Evolutionary conservation across 768 basidiomycete genomes (phyloP), one percentile per base, ranked within the genome.

Genomic region (Tricholoma flavovirens): DNA sequence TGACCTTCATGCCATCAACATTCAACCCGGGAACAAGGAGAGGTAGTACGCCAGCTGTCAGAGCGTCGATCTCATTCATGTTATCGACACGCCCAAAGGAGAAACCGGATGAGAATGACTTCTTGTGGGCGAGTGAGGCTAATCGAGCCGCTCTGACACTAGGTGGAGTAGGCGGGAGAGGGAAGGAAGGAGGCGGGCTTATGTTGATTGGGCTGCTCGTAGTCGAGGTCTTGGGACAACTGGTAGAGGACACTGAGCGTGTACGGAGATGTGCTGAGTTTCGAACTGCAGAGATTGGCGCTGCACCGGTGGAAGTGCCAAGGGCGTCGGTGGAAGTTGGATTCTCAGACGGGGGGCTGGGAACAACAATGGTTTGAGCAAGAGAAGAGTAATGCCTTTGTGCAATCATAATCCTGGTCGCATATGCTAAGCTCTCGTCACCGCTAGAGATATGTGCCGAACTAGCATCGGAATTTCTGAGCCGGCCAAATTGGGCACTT

Each of bases 101-200:
- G 63, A 82, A 84, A 21, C 81, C 83, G 40, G 83, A 84, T 0
- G 83, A 85, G 59, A 79, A 80, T 0, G 83, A 85, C 60, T 83
- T 84, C 69, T 80, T 78, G 69, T 87, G 85, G 3, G 73, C 69
- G 24, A 82, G 73, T 64, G 76, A 69, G 38, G 78, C 81, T n/a
- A 77, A 76, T 51, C 78, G 80, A 48, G 79, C 83, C 26, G 76
- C 77, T 61, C 79, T 75, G 49, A 87, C 79, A 56, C 77, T 84
- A 0, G 84, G 85, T 29, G 87, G 87, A n/a, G 86, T 90, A 2
- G 87, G 87, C 10, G 87, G 87, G 32, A 88, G 77, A 9, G 87
- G 87, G 60, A 82, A 79, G 1, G 83, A 75, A 4, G 87, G 87
- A 29, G 87, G 87, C 9, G 83, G 82, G 63, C 74, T 82, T 58